Evolutionary conservation across 2,329 filamentous ascomycete species (phyloP), one percentile per base, ranked within the genome.

Genomic region (Trichoderma atrobrunneum): DNA sequence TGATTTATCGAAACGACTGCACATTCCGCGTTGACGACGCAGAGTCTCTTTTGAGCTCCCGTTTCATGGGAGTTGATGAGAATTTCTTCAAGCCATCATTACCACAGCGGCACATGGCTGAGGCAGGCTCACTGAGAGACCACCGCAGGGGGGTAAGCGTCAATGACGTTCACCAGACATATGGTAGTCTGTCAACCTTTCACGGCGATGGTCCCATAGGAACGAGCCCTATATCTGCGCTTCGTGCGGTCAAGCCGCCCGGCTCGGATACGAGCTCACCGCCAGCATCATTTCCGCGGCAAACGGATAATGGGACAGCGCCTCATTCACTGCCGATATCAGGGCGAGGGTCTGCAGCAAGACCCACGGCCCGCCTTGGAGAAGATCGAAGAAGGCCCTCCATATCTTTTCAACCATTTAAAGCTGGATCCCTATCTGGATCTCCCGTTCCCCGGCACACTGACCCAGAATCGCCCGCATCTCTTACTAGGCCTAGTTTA

Each of bases 351-450:
- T 74, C 78, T 16, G 72, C 79, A 28, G 72, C 78, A 26, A 80
- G 82, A 30, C 82, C 81, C 14, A 76, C 81, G 1, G 73, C 84
- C 54, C 84, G 85, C 64, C 82, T 81, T 16, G 81, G 91, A 24
- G 86, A 92, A 57, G 85, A 84, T 26, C 78, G 87, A 68, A 88
- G 94, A 76, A 89, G 94, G 68, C 91, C 93, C 7, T 98, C 94
- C 0, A 89, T 97, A 26, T 97, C 93, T 0, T 97, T 98, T 77
- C 93, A 97, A 76, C 95, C 95, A 0, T 99, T 99, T 85, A 99
- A 99, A 82, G 93, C 95, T 16, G 95, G 95, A 12, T 97, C 95
- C 1, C 85, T 98, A n/a, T 97, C 95, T 2, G 94, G 93, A 5
- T 98, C 95, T 5, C 95, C 95, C 0, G 80, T 86, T n/a, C 83